Conservation (phyloP, 371 early-diverging fungal genomes). For the Mucor saturninus region DNA sequence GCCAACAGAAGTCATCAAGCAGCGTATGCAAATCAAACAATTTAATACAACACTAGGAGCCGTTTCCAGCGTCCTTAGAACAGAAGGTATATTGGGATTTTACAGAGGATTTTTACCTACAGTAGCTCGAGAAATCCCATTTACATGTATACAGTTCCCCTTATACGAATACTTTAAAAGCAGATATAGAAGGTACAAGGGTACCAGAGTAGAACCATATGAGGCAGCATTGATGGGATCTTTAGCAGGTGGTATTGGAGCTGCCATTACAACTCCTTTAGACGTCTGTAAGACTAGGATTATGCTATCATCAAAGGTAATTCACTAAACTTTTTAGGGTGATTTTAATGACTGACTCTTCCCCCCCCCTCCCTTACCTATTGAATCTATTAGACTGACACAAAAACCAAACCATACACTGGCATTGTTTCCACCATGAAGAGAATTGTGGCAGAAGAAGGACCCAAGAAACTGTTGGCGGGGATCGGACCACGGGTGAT, state of each 20-base stretch:
- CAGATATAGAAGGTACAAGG: constrained; percentile 46
- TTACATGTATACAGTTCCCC: constrained; percentile 95
- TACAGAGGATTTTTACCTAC: constrained; percentile 93
- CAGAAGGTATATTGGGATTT: constrained; percentile 85
- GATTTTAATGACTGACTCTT: constrained; percentile 10
- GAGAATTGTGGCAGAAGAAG: constrained; percentile 83
- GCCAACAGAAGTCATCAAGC: constrained; percentile 95
- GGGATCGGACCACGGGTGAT: constrained; percentile 92
- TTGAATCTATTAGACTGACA: not conserved
- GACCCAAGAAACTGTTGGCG: constrained; percentile 69
- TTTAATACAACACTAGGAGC: constrained; percentile 66
- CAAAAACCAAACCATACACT: constrained; percentile 51
- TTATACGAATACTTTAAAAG: constrained; percentile 90
- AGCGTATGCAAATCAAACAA: constrained; percentile 91
- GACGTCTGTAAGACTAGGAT: constrained; percentile 93
- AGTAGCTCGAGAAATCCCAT: constrained; percentile 92
- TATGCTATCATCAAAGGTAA: constrained; percentile 78
- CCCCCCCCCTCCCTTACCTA: no score
- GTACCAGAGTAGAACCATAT: constrained; percentile 64
- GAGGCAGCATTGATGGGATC: constrained; percentile 90
- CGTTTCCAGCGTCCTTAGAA: constrained; percentile 57
- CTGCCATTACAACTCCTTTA: constrained; percentile 89
- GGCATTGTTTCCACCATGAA: constrained; percentile 73
- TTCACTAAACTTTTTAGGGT: not conserved
- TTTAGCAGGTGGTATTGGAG: constrained; percentile 90